Evolutionary conservation across 768 basidiomycete genomes (phyloP).

Genomic region (Flagelloscypha sp.): DNA sequence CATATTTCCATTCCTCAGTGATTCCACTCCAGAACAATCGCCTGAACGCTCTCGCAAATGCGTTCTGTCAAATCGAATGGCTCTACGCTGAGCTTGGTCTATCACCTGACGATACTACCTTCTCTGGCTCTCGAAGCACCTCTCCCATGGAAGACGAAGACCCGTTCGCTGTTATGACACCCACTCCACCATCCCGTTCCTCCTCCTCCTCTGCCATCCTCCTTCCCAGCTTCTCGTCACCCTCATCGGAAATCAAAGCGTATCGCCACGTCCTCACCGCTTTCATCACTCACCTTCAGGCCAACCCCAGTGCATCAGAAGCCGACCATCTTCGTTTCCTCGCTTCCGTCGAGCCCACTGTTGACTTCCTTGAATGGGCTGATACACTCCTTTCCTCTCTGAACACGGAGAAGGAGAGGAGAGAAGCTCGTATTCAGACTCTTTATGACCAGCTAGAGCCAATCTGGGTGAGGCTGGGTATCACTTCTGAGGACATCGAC

Average conservation of each 20-base stretch:
- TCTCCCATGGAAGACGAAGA: slow-evolving; percentile 15
- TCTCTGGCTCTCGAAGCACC: slow-evolving; percentile 20
- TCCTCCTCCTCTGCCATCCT: slow-evolving; percentile 33
- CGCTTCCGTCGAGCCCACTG: slow-evolving; percentile 61
- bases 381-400: slow-evolving; percentile 47
- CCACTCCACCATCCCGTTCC: slow-evolving; percentile 39
- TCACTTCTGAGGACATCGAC: slow-evolving; percentile 75
- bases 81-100: slow-evolving; percentile 78
- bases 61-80: slow-evolving; percentile 75
- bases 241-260: slow-evolving; percentile 13
- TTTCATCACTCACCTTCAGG: slow-evolving; percentile 9
- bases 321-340: slow-evolving; percentile 55
- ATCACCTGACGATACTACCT: slow-evolving; percentile 37
- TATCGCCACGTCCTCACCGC: slow-evolving; percentile 7
- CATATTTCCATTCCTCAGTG: slow-evolving; percentile 1
- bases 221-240: slow-evolving; percentile 11
- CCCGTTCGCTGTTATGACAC: slow-evolving; percentile 30
- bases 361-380: slow-evolving; percentile 68
- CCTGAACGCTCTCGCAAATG: slow-evolving; percentile 49
- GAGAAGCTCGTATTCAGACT: slow-evolving; percentile 81
- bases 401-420: slow-evolving; percentile 61
- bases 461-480: slow-evolving; percentile 82
- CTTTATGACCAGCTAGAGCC: slow-evolving; percentile 92
- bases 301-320: slow-evolving; percentile 18
- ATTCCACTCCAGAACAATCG: slow-evolving; percentile 49